Percentiles rank a stretch among this genome's conserved stretches.
phyloP scores from a whole-genome alignment of 73 alveolate genomes.

The Paraurostyla sp. region DNA sequence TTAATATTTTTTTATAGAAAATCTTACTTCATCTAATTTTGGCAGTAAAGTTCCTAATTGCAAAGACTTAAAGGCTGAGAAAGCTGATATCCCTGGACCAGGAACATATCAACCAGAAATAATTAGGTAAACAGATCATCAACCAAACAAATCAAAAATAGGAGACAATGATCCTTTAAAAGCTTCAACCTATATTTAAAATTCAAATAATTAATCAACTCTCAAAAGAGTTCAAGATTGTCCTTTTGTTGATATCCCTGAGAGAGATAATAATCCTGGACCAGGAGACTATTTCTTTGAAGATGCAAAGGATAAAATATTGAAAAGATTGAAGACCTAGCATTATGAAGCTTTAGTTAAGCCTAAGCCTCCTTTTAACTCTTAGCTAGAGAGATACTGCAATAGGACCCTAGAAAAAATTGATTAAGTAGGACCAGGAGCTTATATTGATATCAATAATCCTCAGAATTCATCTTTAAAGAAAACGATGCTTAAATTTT shows the following conservation, averaged over 20 bases:
- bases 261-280: neutral
- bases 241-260: neutral
- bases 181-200: neutral
- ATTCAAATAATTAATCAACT: conserved; percentile 8
- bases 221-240: conserved; percentile 4
- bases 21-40: neutral
- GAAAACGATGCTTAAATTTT: conserved; percentile 9
- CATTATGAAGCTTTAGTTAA: neutral
- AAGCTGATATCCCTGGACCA: conserved; percentile 37
- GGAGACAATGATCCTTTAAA: neutral
- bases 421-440: conserved; percentile 33
- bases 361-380: conserved; percentile 30
- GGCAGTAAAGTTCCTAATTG: conserved; percentile 52
- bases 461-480: neutral
- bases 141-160: neutral
- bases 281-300: conserved; percentile 24
- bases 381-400: neutral
- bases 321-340: neutral
- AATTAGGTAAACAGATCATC: neutral
- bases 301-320: conserved; percentile 13
- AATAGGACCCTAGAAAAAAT: conserved; percentile 1
- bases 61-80: neutral
- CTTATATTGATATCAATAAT: conserved; percentile 2
- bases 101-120: neutral
- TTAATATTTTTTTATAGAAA: neutral